Evolutionary conservation across 169 alveolate genomes (phyloP), one percentile per base, ranked within the genome.

Genomic region (Plasmodium coatneyi): DNA sequence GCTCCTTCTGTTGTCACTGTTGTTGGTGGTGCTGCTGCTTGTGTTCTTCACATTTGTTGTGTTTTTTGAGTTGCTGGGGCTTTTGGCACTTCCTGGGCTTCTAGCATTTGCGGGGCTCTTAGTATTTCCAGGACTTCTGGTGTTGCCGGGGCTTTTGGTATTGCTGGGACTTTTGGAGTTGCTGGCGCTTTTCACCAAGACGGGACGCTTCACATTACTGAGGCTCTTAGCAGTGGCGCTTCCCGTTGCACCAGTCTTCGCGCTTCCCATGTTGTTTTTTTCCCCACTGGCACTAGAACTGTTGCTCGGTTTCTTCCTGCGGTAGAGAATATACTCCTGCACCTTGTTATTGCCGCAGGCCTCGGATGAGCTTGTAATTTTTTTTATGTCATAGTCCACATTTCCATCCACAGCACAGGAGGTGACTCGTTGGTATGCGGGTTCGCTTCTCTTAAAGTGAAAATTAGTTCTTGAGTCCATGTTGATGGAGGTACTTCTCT

Each of bases 341-440:
- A 86, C 93, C 19, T 86, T 86, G 80, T 86, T 86, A 52, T 79
- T 56, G 6, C 93, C 93, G 16, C 86, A 28, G 5, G 16, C 43
- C 19, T 86, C 93, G 1, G 93, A 86, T 0, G 71, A 46, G 39
- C 32, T 86, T 14, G 93, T 86, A 32, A 86, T 86, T 76, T 86
- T 86, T 36, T 86, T 86, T 14, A 86, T 86, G 36, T 86, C 93
- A 54, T 86, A 86, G 28, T 86, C 93, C n/a, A 74, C 93, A 10
- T 36, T 52, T 4, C 66, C 82, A 3, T 74, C 84, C 43, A n/a
- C 71, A 70, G 32, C 22, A 41, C 19, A 22, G 41, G 52, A 14
- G 19, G 32, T 22, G 32, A 28, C 78, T 19, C 76, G 28, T 43
- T 36, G 32, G 30, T 14, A 43, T 16, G 74, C 2, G 5, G 83